These are phyloP conservation scores for Sphaceloma murrayae DNA, from an alignment of 2,329 filamentous ascomycete genomes.

Conservation along the genomic window DNA sequence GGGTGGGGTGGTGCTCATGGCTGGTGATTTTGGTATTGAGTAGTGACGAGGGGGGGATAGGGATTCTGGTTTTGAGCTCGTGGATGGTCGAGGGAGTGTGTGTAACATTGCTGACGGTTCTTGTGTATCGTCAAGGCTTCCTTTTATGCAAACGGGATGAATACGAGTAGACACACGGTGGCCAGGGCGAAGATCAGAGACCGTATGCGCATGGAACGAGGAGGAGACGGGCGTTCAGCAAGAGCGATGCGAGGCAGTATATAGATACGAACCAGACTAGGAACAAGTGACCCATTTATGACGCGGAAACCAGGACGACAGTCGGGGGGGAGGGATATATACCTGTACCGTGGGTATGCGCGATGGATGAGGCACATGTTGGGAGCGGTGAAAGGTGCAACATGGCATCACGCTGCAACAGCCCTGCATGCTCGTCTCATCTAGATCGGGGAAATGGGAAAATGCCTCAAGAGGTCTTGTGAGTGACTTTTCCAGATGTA, in stretches of 20 bases:
- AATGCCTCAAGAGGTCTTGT: too few relatives aligned
- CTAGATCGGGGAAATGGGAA: too few relatives aligned
- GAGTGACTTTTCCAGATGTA: too few relatives aligned
- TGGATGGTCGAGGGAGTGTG: not conserved
- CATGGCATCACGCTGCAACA: conserved; percentile 5
- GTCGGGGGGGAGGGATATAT: not conserved
- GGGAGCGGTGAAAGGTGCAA: conserved; percentile 12
- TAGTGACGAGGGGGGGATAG: not conserved
- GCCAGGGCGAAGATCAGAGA: conserved; percentile 13
- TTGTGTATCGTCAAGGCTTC: not conserved
- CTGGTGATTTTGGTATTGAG: not conserved
- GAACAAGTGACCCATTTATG: conserved; percentile 2
- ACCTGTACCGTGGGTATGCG: not conserved
- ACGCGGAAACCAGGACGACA: not conserved
- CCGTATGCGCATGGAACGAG: conserved; percentile 10
- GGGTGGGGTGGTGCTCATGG: not conserved
- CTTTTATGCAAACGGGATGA: conserved; percentile 13
- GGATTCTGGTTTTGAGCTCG: not conserved
- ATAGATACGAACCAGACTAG: conserved; percentile 9
- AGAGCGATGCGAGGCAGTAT: not conserved
- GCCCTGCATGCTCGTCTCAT: not conserved
- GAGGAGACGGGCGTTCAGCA: not conserved
- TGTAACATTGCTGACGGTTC: too few relatives aligned
- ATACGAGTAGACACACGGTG: conserved; percentile 3
- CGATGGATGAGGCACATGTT: conserved; percentile 4